Base-by-base conservation (phyloP, 306 rosid species). In the Psophocarpus tetragonolobus region DNA sequence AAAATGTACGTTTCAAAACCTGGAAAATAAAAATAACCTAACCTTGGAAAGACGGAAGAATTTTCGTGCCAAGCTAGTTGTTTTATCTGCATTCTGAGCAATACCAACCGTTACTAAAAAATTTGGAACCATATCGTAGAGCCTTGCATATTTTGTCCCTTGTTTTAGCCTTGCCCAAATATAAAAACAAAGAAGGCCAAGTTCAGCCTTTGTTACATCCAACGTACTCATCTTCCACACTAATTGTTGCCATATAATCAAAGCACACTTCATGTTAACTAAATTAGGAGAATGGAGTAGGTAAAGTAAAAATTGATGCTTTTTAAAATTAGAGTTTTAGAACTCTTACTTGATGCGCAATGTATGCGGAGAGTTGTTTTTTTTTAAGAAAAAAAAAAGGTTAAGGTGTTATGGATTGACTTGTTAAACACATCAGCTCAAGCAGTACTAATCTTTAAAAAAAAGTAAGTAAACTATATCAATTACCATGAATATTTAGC, bases 81-180 rank as follows among this genome's bases (percentile, higher is more conserved):
- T 74, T 83, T 90, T 93, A 85, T 96, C 99, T 45, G 92, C 96
- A 78, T 81, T 92, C 81, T 96, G 99, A 50, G 98, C 98, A 0
- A 91, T 85, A 41, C 99, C 99, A 35, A 98, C 99, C 99, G 26
- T 96, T 83, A 86, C 99, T 91, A 86, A 96, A 76, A 85, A 90
- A 96, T 68, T 96, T 96, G 56, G 99, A 96, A 64, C 99, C 99
- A 85, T 96, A 96, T 41, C 92, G 99, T 77, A 96, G 92, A 50
- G 97, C 94, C 76, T 98, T 90, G 89, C 99, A 96, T 79, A 96
- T 90, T 88, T 96, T 96, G 96, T 96, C 99, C 88, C 99, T 92
- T 71, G 98, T 73, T 85, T 96, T 98, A 68, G 99, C 99, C 90
- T 96, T 96, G 84, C 87, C 84, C 92, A 96, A 89, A 76, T 92